phyloP scores from a whole-genome alignment of 306 rosid species.

The Sesbania bispinosa region DNA sequence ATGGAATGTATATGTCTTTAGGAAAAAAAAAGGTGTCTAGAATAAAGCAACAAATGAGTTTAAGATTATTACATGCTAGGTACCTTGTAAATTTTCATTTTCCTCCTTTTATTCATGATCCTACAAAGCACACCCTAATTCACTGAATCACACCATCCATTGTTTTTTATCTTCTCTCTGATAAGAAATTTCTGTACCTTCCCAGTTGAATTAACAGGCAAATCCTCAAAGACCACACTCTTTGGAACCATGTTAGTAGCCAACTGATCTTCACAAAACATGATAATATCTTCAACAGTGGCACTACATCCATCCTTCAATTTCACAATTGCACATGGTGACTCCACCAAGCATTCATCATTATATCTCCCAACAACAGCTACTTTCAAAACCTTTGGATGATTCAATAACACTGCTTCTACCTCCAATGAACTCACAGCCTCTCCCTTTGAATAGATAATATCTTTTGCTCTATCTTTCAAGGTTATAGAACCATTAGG shows the following conservation, averaged over 20 bases:
- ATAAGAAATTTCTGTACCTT: slow-evolving; percentile 72
- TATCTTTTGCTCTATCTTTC: slow-evolving; percentile 74
- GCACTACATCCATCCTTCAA: slow-evolving; percentile 48
- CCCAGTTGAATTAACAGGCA: slow-evolving; percentile 77
- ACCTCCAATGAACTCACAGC: slow-evolving; percentile 65
- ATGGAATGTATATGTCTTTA: background rate
- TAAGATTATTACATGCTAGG: background rate
- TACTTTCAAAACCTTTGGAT: slow-evolving; percentile 61
- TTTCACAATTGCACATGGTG: slow-evolving; percentile 54
- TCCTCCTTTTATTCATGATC: background rate
- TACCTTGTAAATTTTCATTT: background rate
- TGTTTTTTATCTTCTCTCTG: slow-evolving; percentile 42
- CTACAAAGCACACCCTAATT: background rate
- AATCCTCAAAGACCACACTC: slow-evolving; percentile 60
- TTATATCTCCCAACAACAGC: slow-evolving; percentile 68
- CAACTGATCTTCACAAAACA: slow-evolving; percentile 57
- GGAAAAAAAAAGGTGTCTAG: background rate
- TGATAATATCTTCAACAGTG: slow-evolving; percentile 42
- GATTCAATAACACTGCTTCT: slow-evolving; percentile 65
- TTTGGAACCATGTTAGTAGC: slow-evolving; percentile 63
- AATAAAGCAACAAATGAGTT: background rate
- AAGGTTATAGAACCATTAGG: slow-evolving; percentile 50
- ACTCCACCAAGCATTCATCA: slow-evolving; percentile 32
- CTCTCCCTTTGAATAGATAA: slow-evolving; percentile 36
- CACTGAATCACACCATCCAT: slow-evolving; percentile 4